These are phyloP conservation scores for Primulina huaijiensis DNA, from an alignment of 257 asterid species.

Conservation along the genomic window DNA sequence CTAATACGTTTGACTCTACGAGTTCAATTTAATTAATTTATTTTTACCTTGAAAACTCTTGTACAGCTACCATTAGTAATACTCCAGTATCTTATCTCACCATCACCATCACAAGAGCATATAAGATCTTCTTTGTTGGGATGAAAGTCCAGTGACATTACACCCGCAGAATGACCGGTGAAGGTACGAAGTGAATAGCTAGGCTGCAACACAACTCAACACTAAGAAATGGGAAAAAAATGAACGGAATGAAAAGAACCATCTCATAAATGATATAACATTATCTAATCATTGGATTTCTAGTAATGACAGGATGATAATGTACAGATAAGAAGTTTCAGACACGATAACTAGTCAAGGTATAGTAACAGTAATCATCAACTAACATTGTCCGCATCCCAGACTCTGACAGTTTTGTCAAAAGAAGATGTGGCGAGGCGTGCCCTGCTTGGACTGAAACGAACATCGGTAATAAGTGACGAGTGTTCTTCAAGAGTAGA, in stretches of 20 bases:
- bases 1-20: neutral
- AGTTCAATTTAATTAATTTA: neutral
- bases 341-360: neutral
- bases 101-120: conserved; percentile 93
- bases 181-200: conserved; percentile 77
- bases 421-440: conserved; percentile 96
- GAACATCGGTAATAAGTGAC: conserved; percentile 75
- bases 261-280: neutral
- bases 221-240: neutral
- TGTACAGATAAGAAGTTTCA: neutral
- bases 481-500: conserved; percentile 92
- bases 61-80: conserved; percentile 67
- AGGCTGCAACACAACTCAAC: conserved; percentile 48
- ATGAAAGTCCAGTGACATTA: conserved; percentile 90
- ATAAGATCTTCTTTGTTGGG: conserved; percentile 93
- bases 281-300: neutral
- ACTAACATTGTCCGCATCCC: conserved; percentile 95
- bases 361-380: neutral
- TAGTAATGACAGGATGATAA: neutral
- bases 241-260: neutral
- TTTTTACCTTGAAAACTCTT: conserved; percentile 68
- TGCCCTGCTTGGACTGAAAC: conserved; percentile 96
- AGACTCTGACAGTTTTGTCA: conserved; percentile 94
- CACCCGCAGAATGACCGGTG: conserved; percentile 85
- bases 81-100: conserved; percentile 93